phyloP scores from a whole-genome alignment of 2,329 filamentous ascomycete species.

The Aspergillus ruber region DNA sequence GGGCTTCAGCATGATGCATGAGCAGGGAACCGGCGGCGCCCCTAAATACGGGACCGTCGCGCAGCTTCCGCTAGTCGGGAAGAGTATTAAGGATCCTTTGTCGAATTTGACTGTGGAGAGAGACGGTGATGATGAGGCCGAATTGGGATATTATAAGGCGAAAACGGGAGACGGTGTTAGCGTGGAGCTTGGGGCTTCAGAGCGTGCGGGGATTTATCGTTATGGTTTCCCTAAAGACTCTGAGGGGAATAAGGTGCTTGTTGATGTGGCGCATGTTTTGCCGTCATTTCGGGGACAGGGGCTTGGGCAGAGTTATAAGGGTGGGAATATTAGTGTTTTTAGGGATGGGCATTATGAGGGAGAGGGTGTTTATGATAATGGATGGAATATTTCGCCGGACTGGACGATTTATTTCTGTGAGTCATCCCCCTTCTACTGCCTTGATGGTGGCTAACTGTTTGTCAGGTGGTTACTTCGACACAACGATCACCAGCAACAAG shows the following conservation, averaged over 20 bases:
- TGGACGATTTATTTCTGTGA: constrained; percentile 35
- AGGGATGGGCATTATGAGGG: constrained; percentile 53
- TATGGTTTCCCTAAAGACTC: constrained; percentile 50
- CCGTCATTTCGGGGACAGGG: constrained; percentile 56
- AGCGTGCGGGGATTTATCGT: constrained; percentile 48
- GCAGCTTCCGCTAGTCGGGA: constrained; percentile 51
- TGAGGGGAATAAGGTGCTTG: constrained; percentile 46
- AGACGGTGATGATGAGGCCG: constrained; percentile 44
- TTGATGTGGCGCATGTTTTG: constrained; percentile 62
- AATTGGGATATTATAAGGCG: constrained; percentile 58
- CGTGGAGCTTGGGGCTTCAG: constrained; percentile 52
- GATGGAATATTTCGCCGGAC: constrained; percentile 58
- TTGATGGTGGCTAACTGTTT: constrained; percentile 1
- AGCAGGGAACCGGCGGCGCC: constrained; percentile 61
- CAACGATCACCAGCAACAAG: constrained; percentile 23
- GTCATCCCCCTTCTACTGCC: constrained; percentile 1
- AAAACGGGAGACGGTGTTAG: constrained; percentile 50
- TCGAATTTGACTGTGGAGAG: constrained; percentile 52
- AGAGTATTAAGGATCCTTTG: constrained; percentile 47
- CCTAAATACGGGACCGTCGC: constrained; percentile 64
- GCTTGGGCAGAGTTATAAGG: constrained; percentile 56
- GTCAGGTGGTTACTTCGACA: constrained; percentile 57
- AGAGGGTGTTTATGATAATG: constrained; percentile 58
- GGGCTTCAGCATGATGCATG: constrained; percentile 60
- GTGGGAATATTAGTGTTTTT: constrained; percentile 52